Evolutionary conservation across 495 filamentous ascomycete species (phyloP), one percentile per base, ranked within the genome.

Genomic region (Apiosordaria backusii): DNA sequence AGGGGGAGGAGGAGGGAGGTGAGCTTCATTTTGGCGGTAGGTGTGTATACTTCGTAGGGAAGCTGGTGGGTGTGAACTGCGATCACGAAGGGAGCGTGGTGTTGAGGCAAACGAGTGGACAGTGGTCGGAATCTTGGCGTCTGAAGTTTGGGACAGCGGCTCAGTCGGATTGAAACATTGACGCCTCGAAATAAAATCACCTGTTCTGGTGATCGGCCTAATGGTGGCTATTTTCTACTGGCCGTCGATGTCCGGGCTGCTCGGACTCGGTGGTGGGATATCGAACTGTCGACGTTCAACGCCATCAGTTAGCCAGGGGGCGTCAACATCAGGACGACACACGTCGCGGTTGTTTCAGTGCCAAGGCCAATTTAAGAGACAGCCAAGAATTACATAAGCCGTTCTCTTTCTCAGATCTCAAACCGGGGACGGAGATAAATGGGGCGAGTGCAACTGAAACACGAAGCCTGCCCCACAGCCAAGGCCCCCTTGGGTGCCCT

Each of bases 1-100:
- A 77, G 71, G 58, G 76, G 76, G 45, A 83, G 62, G 24, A 81
- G 69, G 60, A 74, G 54, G 55, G 59, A 70, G 1, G 76, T 74
- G 22, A 69, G 21, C 63, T 63, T 65, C 67, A 65, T 69, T 15
- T 60, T 63, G 19, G 57, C 27, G 22, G 57, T 25, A n/a, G n/a
- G 9, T 45, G 35, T 45, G 10, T 7, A 1, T 45, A 15, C 3
- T 45, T 45, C 9, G 35, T 45, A 15, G 35, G 35, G 10, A 45
- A n/a, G n/a, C n/a, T n/a, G 35, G 35, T 45, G 7, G 27, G 27
- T 29, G 7, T 29, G 27, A n/a, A n/a, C n/a, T n/a, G n/a, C n/a
- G n/a, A n/a, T n/a, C n/a, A n/a, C n/a, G 27, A 29, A 29, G 27
- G 27, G 27, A 29, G 27, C 9, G 35, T 45, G 35, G 35, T 45